phyloP scores from a whole-genome alignment of 768 basidiomycete species.

The Harrya chromipes region DNA sequence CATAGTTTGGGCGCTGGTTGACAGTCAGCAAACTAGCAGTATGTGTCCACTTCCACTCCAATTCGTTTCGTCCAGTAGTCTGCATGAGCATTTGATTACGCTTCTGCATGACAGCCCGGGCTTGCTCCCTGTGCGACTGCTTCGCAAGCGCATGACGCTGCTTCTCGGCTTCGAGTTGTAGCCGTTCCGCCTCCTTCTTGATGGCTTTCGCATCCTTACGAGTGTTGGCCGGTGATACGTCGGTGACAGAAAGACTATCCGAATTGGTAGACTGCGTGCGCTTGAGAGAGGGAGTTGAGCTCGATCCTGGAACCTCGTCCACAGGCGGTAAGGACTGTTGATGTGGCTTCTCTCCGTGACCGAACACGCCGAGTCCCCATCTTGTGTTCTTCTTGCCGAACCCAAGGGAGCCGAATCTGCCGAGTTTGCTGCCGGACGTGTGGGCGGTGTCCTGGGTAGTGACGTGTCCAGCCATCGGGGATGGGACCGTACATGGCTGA shows the following conservation, averaged over 20 bases:
- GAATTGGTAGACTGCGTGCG: constrained; percentile 77
- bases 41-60: constrained; percentile 57
- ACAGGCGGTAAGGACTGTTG: constrained; percentile 63
- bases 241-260: constrained; percentile 62
- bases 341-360: constrained; percentile 64
- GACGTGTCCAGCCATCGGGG: constrained; percentile 32
- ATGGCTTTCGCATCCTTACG: constrained; percentile 65
- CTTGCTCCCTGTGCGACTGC: constrained; percentile 79
- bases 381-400: constrained; percentile 69
- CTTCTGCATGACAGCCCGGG: constrained; percentile 90
- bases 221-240: constrained; percentile 38
- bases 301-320: constrained; percentile 61
- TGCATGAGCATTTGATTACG: constrained; percentile 72
- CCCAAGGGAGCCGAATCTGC: constrained; percentile 55
- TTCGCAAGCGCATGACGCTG: constrained; percentile 75
- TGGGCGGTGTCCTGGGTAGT: constrained; percentile 39
- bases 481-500: constrained; percentile 48
- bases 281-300: constrained; percentile 66
- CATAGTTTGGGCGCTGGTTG: constrained; percentile 31
- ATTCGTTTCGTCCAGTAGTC: constrained; percentile 45
- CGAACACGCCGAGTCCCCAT: constrained; percentile 70
- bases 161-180: constrained; percentile 79
- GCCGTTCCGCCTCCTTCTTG: constrained; percentile 79
- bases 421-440: constrained; percentile 48
- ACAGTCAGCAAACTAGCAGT: constrained; percentile 43